Conservation (phyloP, 2,329 filamentous ascomycete species). For the Domatiomyces globalis region DNA sequence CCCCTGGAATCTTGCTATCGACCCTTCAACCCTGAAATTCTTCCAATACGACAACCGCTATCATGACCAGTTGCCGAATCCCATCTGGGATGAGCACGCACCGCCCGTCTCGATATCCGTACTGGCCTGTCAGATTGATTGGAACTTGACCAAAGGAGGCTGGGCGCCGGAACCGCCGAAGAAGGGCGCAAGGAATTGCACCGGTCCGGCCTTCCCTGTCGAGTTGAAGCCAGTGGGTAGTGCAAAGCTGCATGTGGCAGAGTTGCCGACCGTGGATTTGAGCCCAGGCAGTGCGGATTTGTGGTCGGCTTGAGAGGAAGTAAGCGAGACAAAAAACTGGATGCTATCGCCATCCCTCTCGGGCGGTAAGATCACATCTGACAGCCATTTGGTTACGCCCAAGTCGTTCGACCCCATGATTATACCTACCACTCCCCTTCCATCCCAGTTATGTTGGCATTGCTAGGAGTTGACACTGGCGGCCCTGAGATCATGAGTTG, state of each 20-base stretch:
- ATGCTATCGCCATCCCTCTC: not conserved
- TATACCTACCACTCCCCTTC: too few relatives aligned
- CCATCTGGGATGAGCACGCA: conserved; percentile 21
- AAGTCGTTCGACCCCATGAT: too few relatives aligned
- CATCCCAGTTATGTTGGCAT: too few relatives aligned
- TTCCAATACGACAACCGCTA: conserved; percentile 18
- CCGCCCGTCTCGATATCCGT: conserved; percentile 27
- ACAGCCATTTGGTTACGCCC: too few relatives aligned
- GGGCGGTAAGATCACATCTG: too few relatives aligned
- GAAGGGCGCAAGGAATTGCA: conserved; percentile 22
- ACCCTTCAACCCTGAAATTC: conserved; percentile 24
- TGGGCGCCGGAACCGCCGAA: conserved; percentile 25
- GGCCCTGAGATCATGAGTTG: too few relatives aligned
- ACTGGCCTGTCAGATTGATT: conserved; percentile 28
- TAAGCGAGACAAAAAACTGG: not conserved
- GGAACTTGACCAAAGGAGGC: conserved; percentile 22
- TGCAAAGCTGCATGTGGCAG: conserved; percentile 35
- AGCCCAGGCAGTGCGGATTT: conserved; percentile 12
- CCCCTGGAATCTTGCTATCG: conserved; percentile 22
- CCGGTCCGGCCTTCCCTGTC: conserved; percentile 23
- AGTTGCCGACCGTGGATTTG: conserved; percentile 25
- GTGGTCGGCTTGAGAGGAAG: conserved; percentile 3
- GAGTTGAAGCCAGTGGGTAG: conserved; percentile 35
- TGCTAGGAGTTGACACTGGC: too few relatives aligned
- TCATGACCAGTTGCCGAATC: conserved; percentile 15